Conservation (phyloP, 352 stramenopile species). For the Globisporangium paroecandrum region DNA sequence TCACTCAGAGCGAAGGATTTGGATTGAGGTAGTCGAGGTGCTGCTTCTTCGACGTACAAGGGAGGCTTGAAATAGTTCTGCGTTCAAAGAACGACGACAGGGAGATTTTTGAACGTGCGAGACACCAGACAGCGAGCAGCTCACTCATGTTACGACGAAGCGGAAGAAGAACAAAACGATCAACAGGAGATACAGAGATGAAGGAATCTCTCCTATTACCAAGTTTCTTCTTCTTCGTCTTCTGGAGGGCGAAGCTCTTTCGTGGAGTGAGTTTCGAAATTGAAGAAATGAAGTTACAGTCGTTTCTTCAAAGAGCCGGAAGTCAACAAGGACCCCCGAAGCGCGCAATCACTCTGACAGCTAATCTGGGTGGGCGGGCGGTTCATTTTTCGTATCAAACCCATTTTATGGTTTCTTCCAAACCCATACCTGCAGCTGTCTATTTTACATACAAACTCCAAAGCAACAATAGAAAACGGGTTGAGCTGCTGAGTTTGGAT, state of each 20-base stretch:
- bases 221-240: not conserved
- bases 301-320: no score
- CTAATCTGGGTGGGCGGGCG: not conserved
- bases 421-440: not conserved
- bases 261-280: no score
- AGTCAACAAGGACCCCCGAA: no score
- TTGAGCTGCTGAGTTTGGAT: not conserved
- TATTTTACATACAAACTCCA: not conserved
- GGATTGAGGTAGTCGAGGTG: constrained; percentile 48
- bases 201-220: not conserved
- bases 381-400: not conserved
- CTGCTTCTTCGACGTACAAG: not conserved
- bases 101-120: not conserved
- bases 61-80: not conserved
- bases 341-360: no score
- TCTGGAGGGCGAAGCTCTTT: no score
- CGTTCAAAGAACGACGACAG: not conserved
- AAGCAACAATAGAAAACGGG: not conserved
- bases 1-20: constrained; percentile 82
- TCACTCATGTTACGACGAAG: not conserved
- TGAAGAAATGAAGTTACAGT: no score
- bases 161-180: not conserved
- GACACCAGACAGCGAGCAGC: not conserved
- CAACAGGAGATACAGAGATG: no score
- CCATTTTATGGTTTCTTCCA: not conserved